A percentile compares a stretch with the other conserved stretches of the same genome.
Conservation (phyloP, 2,329 filamentous ascomycete species). For the Ophiostoma populinum region DNA sequence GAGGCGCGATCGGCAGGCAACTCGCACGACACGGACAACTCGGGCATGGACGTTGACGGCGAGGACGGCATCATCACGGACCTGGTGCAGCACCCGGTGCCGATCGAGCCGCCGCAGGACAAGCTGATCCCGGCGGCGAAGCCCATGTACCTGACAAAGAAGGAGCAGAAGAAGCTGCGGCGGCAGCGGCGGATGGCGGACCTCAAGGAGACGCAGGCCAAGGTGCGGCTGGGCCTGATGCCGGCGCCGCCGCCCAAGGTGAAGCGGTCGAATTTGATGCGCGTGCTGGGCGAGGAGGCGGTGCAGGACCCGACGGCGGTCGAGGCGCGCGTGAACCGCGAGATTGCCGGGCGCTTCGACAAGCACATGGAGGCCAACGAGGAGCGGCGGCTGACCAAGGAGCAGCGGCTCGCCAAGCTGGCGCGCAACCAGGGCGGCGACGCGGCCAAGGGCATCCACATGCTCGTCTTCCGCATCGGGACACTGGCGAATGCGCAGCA, state of each 20-base stretch:
- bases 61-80: slow-evolving; percentile 77
- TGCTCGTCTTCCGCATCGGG: slow-evolving; percentile 78
- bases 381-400: slow-evolving; percentile 73
- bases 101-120: slow-evolving; percentile 81
- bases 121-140: slow-evolving; percentile 64
- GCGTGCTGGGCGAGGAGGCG: slow-evolving; percentile 74
- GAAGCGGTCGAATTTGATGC: slow-evolving; percentile 95
- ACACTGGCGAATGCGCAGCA: slow-evolving; percentile 86
- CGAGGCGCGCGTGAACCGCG: slow-evolving; percentile 79
- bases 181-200: slow-evolving; percentile 83
- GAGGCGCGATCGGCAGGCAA: background rate
- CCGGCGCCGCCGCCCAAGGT: slow-evolving; percentile 89
- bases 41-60: slow-evolving; percentile 33
- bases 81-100: slow-evolving; percentile 84
- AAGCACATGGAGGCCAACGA: slow-evolving; percentile 67
- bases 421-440: slow-evolving; percentile 71
- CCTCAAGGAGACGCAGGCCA: slow-evolving; percentile 89
- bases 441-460: slow-evolving; percentile 66
- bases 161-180: slow-evolving; percentile 81
- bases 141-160: slow-evolving; percentile 78
- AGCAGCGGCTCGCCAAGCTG: slow-evolving; percentile 73
- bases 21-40: slow-evolving; percentile 23
- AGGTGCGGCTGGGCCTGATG: slow-evolving; percentile 78
- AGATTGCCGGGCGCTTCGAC: slow-evolving; percentile 73
- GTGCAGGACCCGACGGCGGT: slow-evolving; percentile 97